These are phyloP conservation scores for Daldinia vernicosa DNA, from an alignment of 495 filamentous ascomycete genomes.

Conservation along the genomic window DNA sequence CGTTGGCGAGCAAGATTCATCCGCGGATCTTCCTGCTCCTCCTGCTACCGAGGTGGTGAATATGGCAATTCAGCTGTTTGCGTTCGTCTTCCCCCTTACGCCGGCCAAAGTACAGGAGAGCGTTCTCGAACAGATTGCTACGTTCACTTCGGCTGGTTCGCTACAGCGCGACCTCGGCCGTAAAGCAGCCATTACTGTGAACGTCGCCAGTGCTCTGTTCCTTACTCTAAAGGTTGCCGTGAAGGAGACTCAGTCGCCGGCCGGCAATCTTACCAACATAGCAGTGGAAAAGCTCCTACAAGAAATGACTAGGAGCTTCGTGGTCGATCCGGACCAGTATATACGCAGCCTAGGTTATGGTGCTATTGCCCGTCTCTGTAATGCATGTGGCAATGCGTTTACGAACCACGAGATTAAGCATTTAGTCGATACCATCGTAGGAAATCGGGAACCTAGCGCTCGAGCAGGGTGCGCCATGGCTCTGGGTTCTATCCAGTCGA, in stretches of 20 bases:
- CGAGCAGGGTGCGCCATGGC: conserved; percentile 94
- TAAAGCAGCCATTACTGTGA: conserved; percentile 89
- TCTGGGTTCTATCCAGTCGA: conserved; percentile 90
- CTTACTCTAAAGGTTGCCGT: conserved; percentile 83
- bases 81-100: conserved; percentile 86
- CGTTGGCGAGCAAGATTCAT: conserved; percentile 57
- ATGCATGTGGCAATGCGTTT: conserved; percentile 84
- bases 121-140: conserved; percentile 89
- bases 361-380: conserved; percentile 89
- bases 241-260: conserved; percentile 75
- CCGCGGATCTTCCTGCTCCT: conserved; percentile 71
- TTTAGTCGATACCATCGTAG: conserved; percentile 92
- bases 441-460: conserved; percentile 90
- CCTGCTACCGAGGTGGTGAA: conserved; percentile 94
- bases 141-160: conserved; percentile 78
- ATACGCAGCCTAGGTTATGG: conserved; percentile 86
- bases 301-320: conserved; percentile 80
- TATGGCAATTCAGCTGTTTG: conserved; percentile 90
- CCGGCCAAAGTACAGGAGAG: conserved; percentile 93
- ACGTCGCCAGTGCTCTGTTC: conserved; percentile 83
- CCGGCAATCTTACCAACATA: conserved; percentile 75
- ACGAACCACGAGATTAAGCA: conserved; percentile 89
- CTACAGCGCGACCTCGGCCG: conserved; percentile 88
- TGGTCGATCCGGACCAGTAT: conserved; percentile 83
- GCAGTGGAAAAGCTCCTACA: conserved; percentile 89